Percentiles rank a stretch among this genome's conserved stretches.
phyloP scores from a whole-genome alignment of 257 asterid species.

The Ehretia macrophylla region DNA sequence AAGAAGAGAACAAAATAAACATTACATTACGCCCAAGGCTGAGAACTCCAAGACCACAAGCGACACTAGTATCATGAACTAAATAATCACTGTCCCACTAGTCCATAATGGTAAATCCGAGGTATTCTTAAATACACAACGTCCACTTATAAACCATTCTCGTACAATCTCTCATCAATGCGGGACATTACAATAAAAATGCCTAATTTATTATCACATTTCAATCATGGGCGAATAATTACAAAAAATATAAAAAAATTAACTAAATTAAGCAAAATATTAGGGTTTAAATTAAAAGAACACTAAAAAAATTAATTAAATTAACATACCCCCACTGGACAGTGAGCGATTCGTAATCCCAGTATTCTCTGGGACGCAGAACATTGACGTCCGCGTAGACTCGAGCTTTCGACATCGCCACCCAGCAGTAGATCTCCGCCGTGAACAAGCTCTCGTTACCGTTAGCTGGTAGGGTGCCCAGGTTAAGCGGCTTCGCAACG shows the following conservation, averaged over 20 bases:
- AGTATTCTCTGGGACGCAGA: constrained; percentile 76
- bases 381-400: constrained; percentile 78
- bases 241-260: too few species aligned
- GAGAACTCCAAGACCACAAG: too few species aligned
- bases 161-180: too few species aligned
- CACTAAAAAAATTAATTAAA: neutral
- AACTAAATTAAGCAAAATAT: neutral
- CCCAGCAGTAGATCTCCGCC: constrained; percentile 31
- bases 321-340: constrained; percentile 67
- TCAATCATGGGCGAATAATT: neutral
- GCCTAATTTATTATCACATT: neutral
- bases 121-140: too few species aligned
- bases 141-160: too few species aligned
- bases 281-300: neutral
- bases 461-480: constrained; percentile 6
- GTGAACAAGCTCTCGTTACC: too few species aligned
- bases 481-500: constrained; percentile 29
- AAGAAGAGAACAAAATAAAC: too few species aligned
- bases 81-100: too few species aligned
- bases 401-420: constrained; percentile 65
- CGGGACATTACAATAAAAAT: too few species aligned
- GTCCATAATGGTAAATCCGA: too few species aligned
- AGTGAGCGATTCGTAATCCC: constrained; percentile 73
- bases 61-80: too few species aligned
- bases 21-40: too few species aligned